A percentile compares a stretch with the other conserved stretches of the same genome.
phyloP scores from a whole-genome alignment of 371 early-diverging fungal genomes.

The Nematocida parisii region DNA sequence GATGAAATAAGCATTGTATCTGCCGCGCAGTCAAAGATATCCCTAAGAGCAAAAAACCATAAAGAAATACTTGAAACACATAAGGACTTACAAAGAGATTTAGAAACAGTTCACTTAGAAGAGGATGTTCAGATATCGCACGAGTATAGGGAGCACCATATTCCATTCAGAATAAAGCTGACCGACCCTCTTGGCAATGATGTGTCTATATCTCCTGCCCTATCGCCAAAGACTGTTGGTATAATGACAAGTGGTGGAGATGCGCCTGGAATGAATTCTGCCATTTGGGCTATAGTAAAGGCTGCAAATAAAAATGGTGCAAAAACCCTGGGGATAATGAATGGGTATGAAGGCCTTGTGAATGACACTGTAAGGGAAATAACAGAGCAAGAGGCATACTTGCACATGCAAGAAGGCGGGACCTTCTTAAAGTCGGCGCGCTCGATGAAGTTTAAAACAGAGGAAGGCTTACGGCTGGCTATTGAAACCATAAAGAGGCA shows the following conservation, averaged over 20 bases:
- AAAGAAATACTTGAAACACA: slow-evolving; percentile 44
- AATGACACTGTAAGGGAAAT: slow-evolving; percentile 83
- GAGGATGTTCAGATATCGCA: slow-evolving; percentile 53
- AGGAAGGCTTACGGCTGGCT: slow-evolving; percentile 81
- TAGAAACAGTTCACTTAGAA: slow-evolving; percentile 48
- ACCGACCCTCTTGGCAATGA: slow-evolving; percentile 46
- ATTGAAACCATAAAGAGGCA: slow-evolving; percentile 79
- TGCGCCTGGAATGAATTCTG: slow-evolving; percentile 96
- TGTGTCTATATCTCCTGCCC: slow-evolving; percentile 48
- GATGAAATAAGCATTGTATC: slow-evolving; percentile 49
- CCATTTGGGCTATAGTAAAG: slow-evolving; percentile 86
- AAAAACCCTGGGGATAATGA: slow-evolving; percentile 73
- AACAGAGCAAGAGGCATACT: slow-evolving; percentile 81
- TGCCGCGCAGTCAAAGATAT: slow-evolving; percentile 48
- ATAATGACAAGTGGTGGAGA: slow-evolving; percentile 96
- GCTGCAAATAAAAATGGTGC: slow-evolving; percentile 71
- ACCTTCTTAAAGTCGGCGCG: slow-evolving; percentile 94
- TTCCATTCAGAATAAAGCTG: slow-evolving; percentile 50
- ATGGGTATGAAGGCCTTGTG: slow-evolving; percentile 93
- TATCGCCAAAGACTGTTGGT: slow-evolving; percentile 72
- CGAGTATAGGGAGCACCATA: slow-evolving; percentile 39
- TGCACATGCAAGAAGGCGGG: slow-evolving; percentile 80
- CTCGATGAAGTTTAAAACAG: slow-evolving; percentile 78
- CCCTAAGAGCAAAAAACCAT: slow-evolving; percentile 48
- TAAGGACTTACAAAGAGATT: slow-evolving; percentile 42